phyloP scores from a whole-genome alignment of 176 grass and related monocot genomes.

The Areca catechu region DNA sequence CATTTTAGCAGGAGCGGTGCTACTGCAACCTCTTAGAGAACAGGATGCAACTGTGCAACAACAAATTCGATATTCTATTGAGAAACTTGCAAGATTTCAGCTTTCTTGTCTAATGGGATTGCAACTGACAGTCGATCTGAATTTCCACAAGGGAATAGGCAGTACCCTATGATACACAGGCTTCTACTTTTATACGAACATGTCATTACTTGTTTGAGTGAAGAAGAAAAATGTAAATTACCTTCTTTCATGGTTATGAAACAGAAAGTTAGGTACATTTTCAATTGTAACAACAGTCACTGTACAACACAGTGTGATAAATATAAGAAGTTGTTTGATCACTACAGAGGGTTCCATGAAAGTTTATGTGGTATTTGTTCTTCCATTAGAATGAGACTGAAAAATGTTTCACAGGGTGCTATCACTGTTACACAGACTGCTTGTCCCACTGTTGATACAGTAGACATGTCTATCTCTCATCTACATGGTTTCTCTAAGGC shows the following conservation, averaged over 20 bases:
- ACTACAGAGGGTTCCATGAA: conserved; percentile 13
- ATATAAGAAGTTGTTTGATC: conserved; percentile 15
- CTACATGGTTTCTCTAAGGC: too few species aligned
- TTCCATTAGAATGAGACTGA: conserved; percentile 19
- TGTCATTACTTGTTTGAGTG: conserved; percentile 13
- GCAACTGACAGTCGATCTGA: conserved; percentile 15
- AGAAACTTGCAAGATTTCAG: background rate
- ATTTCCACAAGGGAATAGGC: conserved; percentile 10
- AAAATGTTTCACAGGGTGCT: conserved; percentile 31
- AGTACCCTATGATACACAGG: background rate
- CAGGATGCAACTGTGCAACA: background rate
- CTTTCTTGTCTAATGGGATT: background rate
- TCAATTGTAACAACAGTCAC: conserved; percentile 5
- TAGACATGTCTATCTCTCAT: background rate
- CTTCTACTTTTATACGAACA: conserved; percentile 26
- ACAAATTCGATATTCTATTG: background rate
- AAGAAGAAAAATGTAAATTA: conserved; percentile 14
- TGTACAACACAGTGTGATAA: conserved; percentile 28
- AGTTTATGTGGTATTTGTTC: conserved; percentile 31
- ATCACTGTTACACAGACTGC: conserved; percentile 29
- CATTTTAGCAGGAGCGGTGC: background rate
- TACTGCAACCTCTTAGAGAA: background rate
- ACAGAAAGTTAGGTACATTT: conserved; percentile 15
- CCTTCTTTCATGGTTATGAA: conserved; percentile 24
- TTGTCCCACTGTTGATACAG: conserved; percentile 34